These are phyloP conservation scores for Acephala macrosclerotiorum DNA, from an alignment of 2,329 filamentous ascomycete species.

Conservation along the genomic window DNA sequence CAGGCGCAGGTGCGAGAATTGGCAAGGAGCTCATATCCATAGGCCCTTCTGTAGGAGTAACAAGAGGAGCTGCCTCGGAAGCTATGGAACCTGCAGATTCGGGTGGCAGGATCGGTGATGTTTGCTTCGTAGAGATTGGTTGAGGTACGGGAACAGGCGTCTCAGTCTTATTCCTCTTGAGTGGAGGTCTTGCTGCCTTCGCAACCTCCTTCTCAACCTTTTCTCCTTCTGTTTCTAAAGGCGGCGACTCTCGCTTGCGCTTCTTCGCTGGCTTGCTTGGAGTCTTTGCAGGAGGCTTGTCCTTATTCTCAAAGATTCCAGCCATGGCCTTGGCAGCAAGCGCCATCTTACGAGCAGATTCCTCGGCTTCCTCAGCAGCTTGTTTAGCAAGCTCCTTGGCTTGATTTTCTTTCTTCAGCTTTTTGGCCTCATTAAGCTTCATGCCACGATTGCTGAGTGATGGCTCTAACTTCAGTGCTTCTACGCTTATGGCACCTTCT, in stretches of 20 bases:
- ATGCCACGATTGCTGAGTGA: constrained; percentile 75
- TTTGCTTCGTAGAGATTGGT: constrained; percentile 42
- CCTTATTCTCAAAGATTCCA: constrained; percentile 44
- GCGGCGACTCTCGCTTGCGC: constrained; percentile 41
- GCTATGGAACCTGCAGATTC: constrained; percentile 33
- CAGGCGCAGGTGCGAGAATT: constrained; percentile 26
- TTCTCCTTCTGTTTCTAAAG: constrained; percentile 21
- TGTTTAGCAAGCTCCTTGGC: constrained; percentile 69
- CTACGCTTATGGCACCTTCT: constrained; percentile 64
- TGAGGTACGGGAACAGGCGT: constrained; percentile 59
- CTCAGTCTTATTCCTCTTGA: constrained; percentile 63
- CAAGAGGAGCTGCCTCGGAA: constrained; percentile 28
- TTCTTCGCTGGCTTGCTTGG: constrained; percentile 37
- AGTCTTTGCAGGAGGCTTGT: constrained; percentile 25
- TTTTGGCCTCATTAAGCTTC: constrained; percentile 82
- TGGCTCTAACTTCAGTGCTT: constrained; percentile 60
- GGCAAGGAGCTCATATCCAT: constrained; percentile 19
- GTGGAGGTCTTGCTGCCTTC: constrained; percentile 46
- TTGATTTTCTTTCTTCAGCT: constrained; percentile 78
- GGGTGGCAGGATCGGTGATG: constrained; percentile 42
- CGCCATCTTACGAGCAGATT: constrained; percentile 60
- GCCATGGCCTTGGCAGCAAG: constrained; percentile 56
- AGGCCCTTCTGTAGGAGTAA: constrained; percentile 26
- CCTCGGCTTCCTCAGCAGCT: constrained; percentile 68
- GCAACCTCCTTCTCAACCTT: constrained; percentile 21